These are phyloP conservation scores for Domatiomyces globalis DNA, from an alignment of 2,329 filamentous ascomycete genomes.

Conservation along the genomic window DNA sequence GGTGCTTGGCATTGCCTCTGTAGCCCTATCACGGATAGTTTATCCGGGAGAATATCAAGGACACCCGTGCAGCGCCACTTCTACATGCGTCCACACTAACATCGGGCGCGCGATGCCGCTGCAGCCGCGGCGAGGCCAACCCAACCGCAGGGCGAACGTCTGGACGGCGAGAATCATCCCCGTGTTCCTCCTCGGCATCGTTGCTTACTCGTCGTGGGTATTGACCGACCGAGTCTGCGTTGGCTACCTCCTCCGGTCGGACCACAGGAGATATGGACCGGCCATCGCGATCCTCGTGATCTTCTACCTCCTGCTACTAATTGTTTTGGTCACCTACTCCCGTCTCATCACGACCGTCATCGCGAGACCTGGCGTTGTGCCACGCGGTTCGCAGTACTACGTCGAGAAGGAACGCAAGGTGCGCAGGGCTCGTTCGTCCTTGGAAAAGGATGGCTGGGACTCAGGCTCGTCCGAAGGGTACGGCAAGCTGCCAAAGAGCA, in stretches of 20 bases:
- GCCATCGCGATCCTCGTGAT: constrained; percentile 57
- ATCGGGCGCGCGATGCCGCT: neutral
- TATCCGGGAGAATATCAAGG: no score
- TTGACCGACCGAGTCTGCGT: constrained; percentile 55
- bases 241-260: constrained; percentile 49
- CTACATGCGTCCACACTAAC: no score
- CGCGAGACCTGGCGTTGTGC: constrained; percentile 58
- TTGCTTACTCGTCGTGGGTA: constrained; percentile 59
- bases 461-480: constrained; percentile 5
- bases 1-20: no score
- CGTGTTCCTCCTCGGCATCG: constrained; percentile 48
- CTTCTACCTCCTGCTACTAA: constrained; percentile 57
- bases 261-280: constrained; percentile 36
- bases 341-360: constrained; percentile 56
- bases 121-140: neutral
- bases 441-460: constrained; percentile 11
- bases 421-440: neutral
- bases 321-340: constrained; percentile 53
- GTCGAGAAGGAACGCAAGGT: constrained; percentile 18
- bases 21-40: no score
- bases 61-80: no score
- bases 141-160: constrained; percentile 29
- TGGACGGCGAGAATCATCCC: constrained; percentile 56
- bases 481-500: constrained; percentile 1
- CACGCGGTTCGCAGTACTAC: constrained; percentile 40